Base-by-base conservation (phyloP, 2,329 filamentous ascomycete species). In the Paraconiothyrium brasiliense region DNA sequence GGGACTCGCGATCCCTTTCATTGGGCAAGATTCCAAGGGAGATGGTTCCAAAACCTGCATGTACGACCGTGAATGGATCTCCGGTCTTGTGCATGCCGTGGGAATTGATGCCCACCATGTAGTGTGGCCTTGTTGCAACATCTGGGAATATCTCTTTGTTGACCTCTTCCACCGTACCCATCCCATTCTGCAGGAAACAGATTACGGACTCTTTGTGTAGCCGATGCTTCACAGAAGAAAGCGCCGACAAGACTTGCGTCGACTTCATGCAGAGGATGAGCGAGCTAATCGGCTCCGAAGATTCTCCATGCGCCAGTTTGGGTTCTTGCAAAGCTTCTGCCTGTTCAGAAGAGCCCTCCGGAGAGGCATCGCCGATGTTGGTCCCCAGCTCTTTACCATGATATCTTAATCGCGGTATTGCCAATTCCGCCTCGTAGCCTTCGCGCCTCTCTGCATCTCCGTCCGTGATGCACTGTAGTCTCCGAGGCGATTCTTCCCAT, bases 231-330 rank as follows among this genome's bases (percentile, higher is more conserved):
- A 97, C 86, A 1, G 86, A 79, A 7, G 86, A 81, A 14, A 97
- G 78, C 44, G 91, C 90, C 1, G 84, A 80, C n/a, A 92, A 76
- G 0, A 92, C 91, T 41, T 86, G 80, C 2, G 86, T 81, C 0
- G 93, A 87, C 78, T 97, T 97, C 34, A 90, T 92, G 2, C 91
- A 85, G 27, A 97, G 81, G 65, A 98, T 88, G 46, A 97, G 84
- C 72, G 92, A 92, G 65, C 85, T 81, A 44, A 97, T 91, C 22
- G 82, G 84, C 24, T 83, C 82, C 20, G 66, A 65, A 8, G 75
- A 76, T 54, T 78, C 74, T 54, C 71, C 73, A 16, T 69, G 61
- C 8, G 66, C 49, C 1, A 65, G 24, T 30, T 49, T 52, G 44
- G 54, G 46, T 32, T 58, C 32, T 39, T 54, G 22, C 34, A 27